A percentile compares a stretch with the other conserved stretches of the same genome.
Evolutionary conservation across 805 yeast genomes (phyloP).

Genomic region (Lipomyces mesembrius): DNA sequence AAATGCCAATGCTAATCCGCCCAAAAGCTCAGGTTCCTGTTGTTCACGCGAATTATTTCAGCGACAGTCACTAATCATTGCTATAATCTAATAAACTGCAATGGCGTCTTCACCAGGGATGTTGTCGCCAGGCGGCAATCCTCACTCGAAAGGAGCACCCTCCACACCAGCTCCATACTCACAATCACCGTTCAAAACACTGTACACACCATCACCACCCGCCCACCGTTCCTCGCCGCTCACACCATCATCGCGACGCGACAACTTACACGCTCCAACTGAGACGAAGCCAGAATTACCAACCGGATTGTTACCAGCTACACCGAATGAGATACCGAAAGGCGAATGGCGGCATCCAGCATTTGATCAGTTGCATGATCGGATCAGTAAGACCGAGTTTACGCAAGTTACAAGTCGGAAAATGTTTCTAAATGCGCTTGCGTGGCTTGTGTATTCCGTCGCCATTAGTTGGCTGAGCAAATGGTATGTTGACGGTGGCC

Average conservation of each 20-base stretch:
- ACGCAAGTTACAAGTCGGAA: constrained; percentile 38
- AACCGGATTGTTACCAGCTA: constrained; percentile 23
- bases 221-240: not conserved
- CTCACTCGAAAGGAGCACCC: not conserved
- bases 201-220: constrained; percentile 31
- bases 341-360: constrained; percentile 41
- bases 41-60: not conserved
- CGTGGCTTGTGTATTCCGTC: constrained; percentile 30
- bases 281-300: constrained; percentile 8
- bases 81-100: not conserved
- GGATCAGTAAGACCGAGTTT: constrained; percentile 31
- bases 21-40: not conserved
- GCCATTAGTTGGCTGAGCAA: constrained; percentile 14
- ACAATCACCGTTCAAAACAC: constrained; percentile 34
- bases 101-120: constrained; percentile 1
- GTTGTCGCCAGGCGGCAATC: not conserved
- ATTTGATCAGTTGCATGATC: constrained; percentile 33
- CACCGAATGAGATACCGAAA: constrained; percentile 34
- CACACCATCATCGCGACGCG: constrained; percentile 5
- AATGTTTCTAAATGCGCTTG: constrained; percentile 34
- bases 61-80: not conserved
- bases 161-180: constrained; percentile 22
- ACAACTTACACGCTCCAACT: not conserved
- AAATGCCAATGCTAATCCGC: not conserved
- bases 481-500: constrained; percentile 15